Evolutionary conservation across 108 stramenopile genomes (phyloP), one percentile per base, ranked within the genome.

Genomic region (Mayamaea pseudoterrestris): DNA sequence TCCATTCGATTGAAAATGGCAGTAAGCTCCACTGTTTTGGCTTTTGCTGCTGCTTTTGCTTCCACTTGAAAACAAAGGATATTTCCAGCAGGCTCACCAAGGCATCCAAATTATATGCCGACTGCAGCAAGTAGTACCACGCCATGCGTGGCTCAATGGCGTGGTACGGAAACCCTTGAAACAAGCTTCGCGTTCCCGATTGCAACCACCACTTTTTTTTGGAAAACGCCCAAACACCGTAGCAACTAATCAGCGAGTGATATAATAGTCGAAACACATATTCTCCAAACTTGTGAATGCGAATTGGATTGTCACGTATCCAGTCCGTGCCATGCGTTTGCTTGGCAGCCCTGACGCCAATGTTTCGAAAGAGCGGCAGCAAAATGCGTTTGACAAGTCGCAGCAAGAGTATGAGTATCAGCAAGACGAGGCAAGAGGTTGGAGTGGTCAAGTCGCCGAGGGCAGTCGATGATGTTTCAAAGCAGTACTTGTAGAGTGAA

Each of bases 61-160:
- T 45, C 24, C 24, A 9, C 16, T 45, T 45, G 8, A 67, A 28
- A 5, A 35, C 14, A 43, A 85, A 83, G 30, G 65, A 69, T 11
- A 90, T 50, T 63, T 79, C 66, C 30, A 80, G 27, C 25, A 90
- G 42, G 35, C 65, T 68, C 7, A 83, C 16, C 45, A 90, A 53
- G n/a, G 88, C 83, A 54, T 90, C 88, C 12, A 80, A 52, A 56
- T 90, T 85, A 66, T 90, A 90, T 3, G 88, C 78, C n/a, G 55
- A 50, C 46, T 90, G 88, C 0, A 83, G 45, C 9, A 90, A 35
- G 53, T 90, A 90, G 42, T 90, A 90, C 88, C 88, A 90, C 0
- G 74, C 49, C 88, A 90, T 85, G 13, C 76, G 76, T 5, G 83
- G 76, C 16, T 63, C 60, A 17, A 85, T 61, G 0, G 73, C 60